Conservation (phyloP, 2,329 filamentous ascomycete species). For the Diaporthe australafricana region DNA sequence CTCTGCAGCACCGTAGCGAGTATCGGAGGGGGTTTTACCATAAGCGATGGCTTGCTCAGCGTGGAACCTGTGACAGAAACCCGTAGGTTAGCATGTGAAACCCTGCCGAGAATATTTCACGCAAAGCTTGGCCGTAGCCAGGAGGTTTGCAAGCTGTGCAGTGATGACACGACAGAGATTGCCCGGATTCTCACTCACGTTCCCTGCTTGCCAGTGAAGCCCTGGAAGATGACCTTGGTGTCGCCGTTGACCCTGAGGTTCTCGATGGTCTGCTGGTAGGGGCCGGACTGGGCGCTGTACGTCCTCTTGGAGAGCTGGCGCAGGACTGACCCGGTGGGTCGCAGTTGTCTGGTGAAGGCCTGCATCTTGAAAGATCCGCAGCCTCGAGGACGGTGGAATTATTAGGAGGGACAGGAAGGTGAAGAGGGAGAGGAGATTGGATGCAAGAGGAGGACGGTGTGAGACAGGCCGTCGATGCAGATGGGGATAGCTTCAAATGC, state of each 20-base stretch:
- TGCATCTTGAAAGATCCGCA: conserved; percentile 74
- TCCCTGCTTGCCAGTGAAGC: conserved; percentile 97
- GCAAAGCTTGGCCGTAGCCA: background rate
- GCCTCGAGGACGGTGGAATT: conserved; percentile 16
- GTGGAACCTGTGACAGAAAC: conserved; percentile 78
- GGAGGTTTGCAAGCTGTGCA: conserved; percentile 1
- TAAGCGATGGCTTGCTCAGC: conserved; percentile 98
- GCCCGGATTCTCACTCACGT: conserved; percentile 73
- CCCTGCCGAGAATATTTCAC: conserved; percentile 8
- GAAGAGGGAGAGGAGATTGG: conserved; percentile 10
- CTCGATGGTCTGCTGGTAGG: conserved; percentile 78
- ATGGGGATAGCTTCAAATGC: conserved; percentile 28
- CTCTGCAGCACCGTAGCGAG: background rate
- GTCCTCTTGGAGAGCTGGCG: conserved; percentile 74
- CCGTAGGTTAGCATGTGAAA: conserved; percentile 46
- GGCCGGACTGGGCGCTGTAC: conserved; percentile 78
- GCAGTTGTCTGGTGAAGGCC: conserved; percentile 79
- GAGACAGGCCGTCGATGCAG: conserved; percentile 15
- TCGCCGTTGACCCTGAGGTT: conserved; percentile 94
- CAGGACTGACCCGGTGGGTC: conserved; percentile 76
- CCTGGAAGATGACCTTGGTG: conserved; percentile 96
- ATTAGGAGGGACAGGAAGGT: background rate
- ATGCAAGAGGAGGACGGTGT: conserved; percentile 33
- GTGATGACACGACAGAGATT: background rate
- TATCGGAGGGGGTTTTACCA: conserved; percentile 66